These are phyloP conservation scores for Multifurca ochricompacta DNA, from an alignment of 768 basidiomycete species.

Conservation along the genomic window DNA sequence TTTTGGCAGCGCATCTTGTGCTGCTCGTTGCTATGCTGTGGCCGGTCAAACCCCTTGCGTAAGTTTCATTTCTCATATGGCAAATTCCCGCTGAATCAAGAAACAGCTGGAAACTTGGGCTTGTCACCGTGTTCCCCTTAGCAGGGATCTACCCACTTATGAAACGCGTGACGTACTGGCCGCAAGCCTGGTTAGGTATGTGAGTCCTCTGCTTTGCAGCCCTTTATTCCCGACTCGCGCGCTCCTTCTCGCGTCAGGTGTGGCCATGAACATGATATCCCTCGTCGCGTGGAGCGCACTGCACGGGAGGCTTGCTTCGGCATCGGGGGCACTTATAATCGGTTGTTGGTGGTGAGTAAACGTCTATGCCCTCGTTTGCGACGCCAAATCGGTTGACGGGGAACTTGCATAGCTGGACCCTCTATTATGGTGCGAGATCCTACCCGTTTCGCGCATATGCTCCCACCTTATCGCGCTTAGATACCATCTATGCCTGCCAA, in stretches of 20 bases:
- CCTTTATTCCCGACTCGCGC: background rate
- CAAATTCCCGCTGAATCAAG: background rate
- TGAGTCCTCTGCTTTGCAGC: background rate
- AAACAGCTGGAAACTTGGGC: conserved; percentile 19
- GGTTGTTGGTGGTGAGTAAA: conserved; percentile 4
- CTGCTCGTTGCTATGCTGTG: conserved; percentile 9
- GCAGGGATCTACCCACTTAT: conserved; percentile 25
- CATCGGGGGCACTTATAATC: background rate
- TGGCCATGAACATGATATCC: conserved; percentile 21
- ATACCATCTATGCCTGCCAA: conserved; percentile 59
- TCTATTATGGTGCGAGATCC: conserved; percentile 17
- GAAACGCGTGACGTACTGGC: conserved; percentile 28
- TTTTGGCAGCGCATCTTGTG: conserved; percentile 14
- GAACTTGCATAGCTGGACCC: background rate
- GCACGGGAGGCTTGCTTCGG: background rate
- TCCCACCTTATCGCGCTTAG: conserved; percentile 35
- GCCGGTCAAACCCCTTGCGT: conserved; percentile 16
- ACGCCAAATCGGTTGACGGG: background rate
- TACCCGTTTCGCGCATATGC: background rate
- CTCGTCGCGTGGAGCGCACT: conserved; percentile 16
- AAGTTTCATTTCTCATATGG: background rate
- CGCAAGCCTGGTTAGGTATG: conserved; percentile 27
- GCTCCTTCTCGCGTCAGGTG: conserved; percentile 8
- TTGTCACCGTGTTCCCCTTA: conserved; percentile 22
- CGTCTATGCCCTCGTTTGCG: background rate